Evolutionary conservation across 2,329 filamentous ascomycete genomes (phyloP).

Genomic region (Trichoderma hamatum): DNA sequence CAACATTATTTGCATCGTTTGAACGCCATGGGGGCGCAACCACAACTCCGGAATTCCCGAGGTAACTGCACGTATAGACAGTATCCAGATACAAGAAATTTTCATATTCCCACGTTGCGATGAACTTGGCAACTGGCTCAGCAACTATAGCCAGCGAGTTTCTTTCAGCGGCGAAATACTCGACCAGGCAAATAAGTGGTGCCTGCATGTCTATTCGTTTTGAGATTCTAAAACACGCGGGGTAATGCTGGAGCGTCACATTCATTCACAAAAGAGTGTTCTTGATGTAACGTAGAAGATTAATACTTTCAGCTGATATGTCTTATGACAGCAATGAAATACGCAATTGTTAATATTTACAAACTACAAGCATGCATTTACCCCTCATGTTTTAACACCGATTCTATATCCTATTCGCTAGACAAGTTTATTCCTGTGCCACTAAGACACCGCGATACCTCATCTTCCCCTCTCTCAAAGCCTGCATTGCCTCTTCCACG

Average conservation of each 20-base stretch:
- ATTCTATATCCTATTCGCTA: background rate
- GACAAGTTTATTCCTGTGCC: background rate
- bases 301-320: background rate
- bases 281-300: background rate
- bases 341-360: background rate
- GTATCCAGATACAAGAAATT: background rate
- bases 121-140: background rate
- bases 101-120: background rate
- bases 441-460: constrained; percentile 20
- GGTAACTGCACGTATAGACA: background rate
- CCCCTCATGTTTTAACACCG: background rate
- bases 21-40: background rate
- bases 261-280: background rate
- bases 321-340: background rate
- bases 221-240: background rate
- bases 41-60: background rate
- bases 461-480: constrained; percentile 12
- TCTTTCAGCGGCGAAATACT: background rate
- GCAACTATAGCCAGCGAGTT: background rate
- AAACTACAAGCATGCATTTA: background rate
- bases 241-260: background rate
- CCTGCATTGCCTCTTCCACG: constrained; percentile 1
- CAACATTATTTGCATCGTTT: background rate
- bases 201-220: background rate
- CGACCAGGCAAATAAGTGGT: background rate